Conservation (phyloP, 1,139 yeast genomes). For the Saccharomycopsis hybrid region DNA sequence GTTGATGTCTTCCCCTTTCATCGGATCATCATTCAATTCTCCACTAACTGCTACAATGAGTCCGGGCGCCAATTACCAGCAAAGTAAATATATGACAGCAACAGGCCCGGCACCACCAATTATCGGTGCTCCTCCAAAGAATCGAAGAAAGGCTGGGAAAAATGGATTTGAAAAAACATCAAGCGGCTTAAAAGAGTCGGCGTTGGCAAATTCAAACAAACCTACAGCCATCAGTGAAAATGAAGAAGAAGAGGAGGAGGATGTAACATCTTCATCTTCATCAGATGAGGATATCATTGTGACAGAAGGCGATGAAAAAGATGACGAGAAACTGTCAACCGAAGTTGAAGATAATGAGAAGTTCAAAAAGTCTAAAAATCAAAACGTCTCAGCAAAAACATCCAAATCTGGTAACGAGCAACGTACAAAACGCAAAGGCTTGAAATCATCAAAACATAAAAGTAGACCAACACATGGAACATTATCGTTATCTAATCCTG, state of each 20-base stretch:
- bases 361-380: neutral
- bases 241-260: conserved; percentile 10
- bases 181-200: neutral
- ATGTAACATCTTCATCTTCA: neutral
- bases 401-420: neutral
- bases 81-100: conserved; percentile 13
- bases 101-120: conserved; percentile 21
- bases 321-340: neutral
- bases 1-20: conserved; percentile 60
- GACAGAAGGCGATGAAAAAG: conserved; percentile 5
- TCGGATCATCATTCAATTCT: conserved; percentile 33
- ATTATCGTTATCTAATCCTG: conserved; percentile 3
- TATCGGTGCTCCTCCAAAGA: conserved; percentile 20
- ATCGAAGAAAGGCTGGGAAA: conserved; percentile 8
- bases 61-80: conserved; percentile 11
- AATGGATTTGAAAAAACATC: neutral
- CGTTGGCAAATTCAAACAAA: neutral
- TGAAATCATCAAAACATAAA: neutral
- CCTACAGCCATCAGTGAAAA: neutral
- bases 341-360: conserved; percentile 2
- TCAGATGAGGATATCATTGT: conserved; percentile 13
- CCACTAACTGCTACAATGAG: conserved; percentile 19
- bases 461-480: neutral
- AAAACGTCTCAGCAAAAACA: neutral
- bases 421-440: neutral